Evolutionary conservation across 1,139 yeast species (phyloP).

Genomic region (Protomyces inouyei): DNA sequence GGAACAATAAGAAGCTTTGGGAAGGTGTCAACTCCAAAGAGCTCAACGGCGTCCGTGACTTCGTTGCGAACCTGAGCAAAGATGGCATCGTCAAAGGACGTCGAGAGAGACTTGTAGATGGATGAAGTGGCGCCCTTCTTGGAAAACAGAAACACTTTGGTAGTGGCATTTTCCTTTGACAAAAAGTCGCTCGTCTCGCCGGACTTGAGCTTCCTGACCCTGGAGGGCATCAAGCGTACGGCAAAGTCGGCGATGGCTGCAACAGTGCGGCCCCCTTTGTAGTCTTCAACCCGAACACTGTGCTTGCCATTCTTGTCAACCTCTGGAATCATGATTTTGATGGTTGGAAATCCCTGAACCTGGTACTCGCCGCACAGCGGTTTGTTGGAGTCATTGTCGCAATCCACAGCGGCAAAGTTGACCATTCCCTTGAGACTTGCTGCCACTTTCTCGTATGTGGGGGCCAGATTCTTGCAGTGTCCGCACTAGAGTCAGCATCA

Average conservation of each 20-base stretch:
- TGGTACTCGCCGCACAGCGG: constrained; percentile 27
- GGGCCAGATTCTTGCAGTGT: constrained; percentile 93
- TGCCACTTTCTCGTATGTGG: constrained; percentile 49
- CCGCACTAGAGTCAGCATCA: constrained; percentile 52
- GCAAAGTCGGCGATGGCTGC: constrained; percentile 10
- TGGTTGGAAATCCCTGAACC: constrained; percentile 86
- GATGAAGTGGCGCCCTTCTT: constrained; percentile 16
- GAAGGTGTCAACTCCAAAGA: neutral
- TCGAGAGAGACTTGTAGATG: constrained; percentile 13
- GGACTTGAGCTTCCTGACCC: constrained; percentile 1
- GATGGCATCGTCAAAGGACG: neutral
- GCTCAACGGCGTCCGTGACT: neutral
- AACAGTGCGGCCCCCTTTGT: constrained; percentile 24
- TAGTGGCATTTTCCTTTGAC: neutral
- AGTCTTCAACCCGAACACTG: constrained; percentile 13
- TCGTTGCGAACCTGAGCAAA: constrained; percentile 17
- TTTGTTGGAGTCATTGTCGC: constrained; percentile 23
- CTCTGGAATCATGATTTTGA: constrained; percentile 50
- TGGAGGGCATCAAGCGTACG: constrained; percentile 10
- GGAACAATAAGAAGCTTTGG: constrained; percentile 5
- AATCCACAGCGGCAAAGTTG: constrained; percentile 41
- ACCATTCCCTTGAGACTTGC: constrained; percentile 38
- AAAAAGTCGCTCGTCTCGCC: neutral
- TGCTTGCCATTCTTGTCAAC: constrained; percentile 1
- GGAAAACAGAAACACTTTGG: constrained; percentile 11